Conservation (phyloP, 768 basidiomycete genomes). For the Amanita exitialis region DNA sequence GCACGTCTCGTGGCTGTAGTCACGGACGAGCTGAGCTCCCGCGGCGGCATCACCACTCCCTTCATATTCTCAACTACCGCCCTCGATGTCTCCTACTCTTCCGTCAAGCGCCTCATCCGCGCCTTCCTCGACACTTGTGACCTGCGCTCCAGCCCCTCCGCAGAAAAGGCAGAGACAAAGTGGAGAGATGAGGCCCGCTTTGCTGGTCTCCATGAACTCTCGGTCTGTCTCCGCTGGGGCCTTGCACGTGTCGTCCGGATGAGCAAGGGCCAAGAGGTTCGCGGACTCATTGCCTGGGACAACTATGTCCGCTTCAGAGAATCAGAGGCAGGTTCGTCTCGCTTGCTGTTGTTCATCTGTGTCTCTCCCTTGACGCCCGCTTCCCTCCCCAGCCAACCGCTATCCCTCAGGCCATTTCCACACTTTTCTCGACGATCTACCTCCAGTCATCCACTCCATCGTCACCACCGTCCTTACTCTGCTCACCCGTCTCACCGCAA, state of each 20-base stretch:
- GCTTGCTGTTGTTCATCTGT: no score
- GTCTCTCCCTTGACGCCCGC: neutral
- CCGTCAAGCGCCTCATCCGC: constrained; percentile 69
- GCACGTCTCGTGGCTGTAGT: constrained; percentile 63
- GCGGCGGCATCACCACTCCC: constrained; percentile 79
- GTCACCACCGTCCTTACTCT: constrained; percentile 70
- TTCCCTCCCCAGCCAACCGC: constrained; percentile 32
- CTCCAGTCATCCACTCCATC: constrained; percentile 45
- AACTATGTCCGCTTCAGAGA: constrained; percentile 75
- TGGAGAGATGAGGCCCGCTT: constrained; percentile 80
- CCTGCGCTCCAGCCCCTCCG: constrained; percentile 18
- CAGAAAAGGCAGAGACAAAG: constrained; percentile 35
- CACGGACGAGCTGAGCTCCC: constrained; percentile 56
- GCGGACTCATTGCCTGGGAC: constrained; percentile 82
- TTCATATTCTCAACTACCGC: constrained; percentile 88
- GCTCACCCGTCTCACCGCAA: constrained; percentile 71
- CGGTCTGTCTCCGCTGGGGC: constrained; percentile 90
- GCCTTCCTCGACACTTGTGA: constrained; percentile 65
- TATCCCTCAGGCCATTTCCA: constrained; percentile 71
- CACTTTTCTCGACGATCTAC: constrained; percentile 48
- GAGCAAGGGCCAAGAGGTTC: constrained; percentile 58
- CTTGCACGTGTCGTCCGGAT: constrained; percentile 71
- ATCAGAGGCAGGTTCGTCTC: constrained; percentile 64
- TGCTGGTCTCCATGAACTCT: constrained; percentile 80
- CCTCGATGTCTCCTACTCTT: constrained; percentile 70